Base-by-base conservation (phyloP, 805 yeast genomes). In the Wickerhamomyces alni region DNA sequence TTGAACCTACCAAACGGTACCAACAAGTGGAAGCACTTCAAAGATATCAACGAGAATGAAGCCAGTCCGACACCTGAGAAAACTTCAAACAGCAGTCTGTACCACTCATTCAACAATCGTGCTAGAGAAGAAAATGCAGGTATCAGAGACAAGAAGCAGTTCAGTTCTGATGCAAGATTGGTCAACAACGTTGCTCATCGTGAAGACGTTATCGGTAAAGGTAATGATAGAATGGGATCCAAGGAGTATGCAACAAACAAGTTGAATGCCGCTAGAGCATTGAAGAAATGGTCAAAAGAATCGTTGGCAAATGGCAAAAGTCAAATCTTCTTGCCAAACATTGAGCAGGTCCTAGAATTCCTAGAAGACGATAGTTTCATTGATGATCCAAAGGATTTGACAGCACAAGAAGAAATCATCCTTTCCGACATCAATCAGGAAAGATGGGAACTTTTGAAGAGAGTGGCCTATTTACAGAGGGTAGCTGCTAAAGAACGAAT, bases 81-180 rank as follows among this genome's bases (percentile, higher is more conserved):
- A 11, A 11, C 6, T 26, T 13, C 12, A 9, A 26, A 26, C 12
- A 13, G 6, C 5, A n/a, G 12, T 6, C 5, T 54, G 33, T 61
- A 58, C 40, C 70, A 70, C 44, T 80, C 95, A 0, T 91, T 89
- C 64, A 91, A 89, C 58, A 79, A 86, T 54, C 71, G 94, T 52
- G 94, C 96, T 0, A 96, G 97, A 22, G 82, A 74, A 40, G 95
- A 87, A 22, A 91, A 91, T 55, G 63, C 67, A 30, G 98, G 98
- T 38, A 74, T 91, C 17, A 67, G 95, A 41, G 96, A 88, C 43
- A 77, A 75, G 54, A 91, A 91, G 64, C 77, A 79, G 40, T 76
- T 79, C 38, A 86, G 96, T 8, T 71, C 80, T 1, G 98, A 91
- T 59, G 73, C 89, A 1, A 75, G 98, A 56, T 80, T 89, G 27